Base-by-base conservation (phyloP, 768 basidiomycete genomes). In the Boletus tomentosulus region DNA sequence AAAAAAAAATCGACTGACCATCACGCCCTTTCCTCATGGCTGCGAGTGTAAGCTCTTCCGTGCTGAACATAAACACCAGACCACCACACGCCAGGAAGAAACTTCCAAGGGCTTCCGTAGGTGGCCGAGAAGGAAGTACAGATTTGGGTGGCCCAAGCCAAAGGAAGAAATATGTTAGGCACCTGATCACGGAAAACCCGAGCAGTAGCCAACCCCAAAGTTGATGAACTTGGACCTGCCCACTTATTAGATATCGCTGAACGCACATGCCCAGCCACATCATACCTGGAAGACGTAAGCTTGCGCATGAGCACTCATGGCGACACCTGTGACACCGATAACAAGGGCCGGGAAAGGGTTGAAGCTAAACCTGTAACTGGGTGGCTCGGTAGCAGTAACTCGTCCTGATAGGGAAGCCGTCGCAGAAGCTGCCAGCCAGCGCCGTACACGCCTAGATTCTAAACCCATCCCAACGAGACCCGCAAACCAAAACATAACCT, bases 401-500 rank as follows among this genome's bases (percentile, higher is more conserved):
- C 42, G 57, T 35, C 31, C 41, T 22, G 53, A 24, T 15, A 73
- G 62, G 6, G 73, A 65, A 33, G 80, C 76, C 7, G 78, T 73
- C 4, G 76, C 73, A 0, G 85, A 78, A 6, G 78, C 74, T 1
- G 87, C 83, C 35, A 97, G 75, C 84, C 91, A 92, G 54, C 76
- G 76, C 12, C 91, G 81, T 22, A 94, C 69, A 13, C 71, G 73
- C 60, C 78, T 85, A 9, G 89, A 89, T 72, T 98, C 96, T 55
- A 98, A 81, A 3, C 85, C 84, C 83, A 97, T 89, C 25, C 93
- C 94, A 2, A 93, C 66, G 7, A 91, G 77, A 11, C 96, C 95
- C 24, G 90, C 92, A 62, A 92, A 95, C 84, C 91, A 95, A 70
- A 94, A 97, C 92, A 94, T 94, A 57, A 86, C 80, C 84, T 85